phyloP scores from a whole-genome alignment of 192 early-diverging fungal genomes.

The Neocallimastix lanati region DNA sequence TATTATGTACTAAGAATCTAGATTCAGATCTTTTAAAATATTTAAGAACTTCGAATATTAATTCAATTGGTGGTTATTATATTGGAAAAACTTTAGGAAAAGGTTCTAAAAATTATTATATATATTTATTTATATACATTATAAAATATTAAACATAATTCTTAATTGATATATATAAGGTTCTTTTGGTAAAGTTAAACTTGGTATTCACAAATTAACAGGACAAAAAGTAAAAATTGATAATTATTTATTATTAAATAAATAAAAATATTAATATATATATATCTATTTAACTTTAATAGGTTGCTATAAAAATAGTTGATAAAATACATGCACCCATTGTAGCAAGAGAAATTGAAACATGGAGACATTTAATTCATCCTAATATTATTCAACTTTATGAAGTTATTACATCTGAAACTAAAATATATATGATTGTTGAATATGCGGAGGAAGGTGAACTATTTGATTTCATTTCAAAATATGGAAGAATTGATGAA shows the following conservation, averaged over 20 bases:
- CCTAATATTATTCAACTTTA: conserved; percentile 61
- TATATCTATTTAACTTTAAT: too few species aligned
- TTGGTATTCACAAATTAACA: conserved; percentile 34
- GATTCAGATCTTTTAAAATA: not conserved
- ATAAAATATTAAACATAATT: too few species aligned
- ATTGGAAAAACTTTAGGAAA: not conserved
- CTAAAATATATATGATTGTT: conserved; percentile 58
- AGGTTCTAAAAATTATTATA: not conserved
- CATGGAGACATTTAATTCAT: conserved; percentile 48
- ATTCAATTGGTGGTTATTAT: not conserved
- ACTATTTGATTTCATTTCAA: conserved; percentile 23
- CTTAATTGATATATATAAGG: too few species aligned
- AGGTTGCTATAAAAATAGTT: conserved; percentile 45
- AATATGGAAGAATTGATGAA: conserved; percentile 11
- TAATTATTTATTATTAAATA: too few species aligned
- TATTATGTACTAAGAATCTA: not conserved
- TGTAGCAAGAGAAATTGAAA: conserved; percentile 42
- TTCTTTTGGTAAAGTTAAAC: conserved; percentile 45
- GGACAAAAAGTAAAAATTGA: conserved; percentile 9
- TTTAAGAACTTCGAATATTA: not conserved
- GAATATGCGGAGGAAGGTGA: conserved; percentile 63
- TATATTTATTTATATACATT: too few species aligned
- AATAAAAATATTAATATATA: too few species aligned
- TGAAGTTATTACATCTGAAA: conserved; percentile 55
- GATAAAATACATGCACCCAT: conserved; percentile 32